Conservation (phyloP, 768 basidiomycete species). For the Russula sp. region DNA sequence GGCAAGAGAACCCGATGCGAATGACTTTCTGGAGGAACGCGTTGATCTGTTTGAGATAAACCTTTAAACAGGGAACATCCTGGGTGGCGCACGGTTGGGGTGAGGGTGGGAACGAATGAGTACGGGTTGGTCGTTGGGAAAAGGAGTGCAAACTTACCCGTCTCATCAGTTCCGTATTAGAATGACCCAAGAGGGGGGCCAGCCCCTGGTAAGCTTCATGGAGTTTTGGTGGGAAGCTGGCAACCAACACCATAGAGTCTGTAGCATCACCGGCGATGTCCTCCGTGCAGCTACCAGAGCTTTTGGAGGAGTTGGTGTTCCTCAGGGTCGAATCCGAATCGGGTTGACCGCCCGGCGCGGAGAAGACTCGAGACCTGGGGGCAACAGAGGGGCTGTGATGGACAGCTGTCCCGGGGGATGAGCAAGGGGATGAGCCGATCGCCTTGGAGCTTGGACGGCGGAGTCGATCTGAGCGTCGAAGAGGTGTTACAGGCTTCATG, state of each 20-base stretch:
- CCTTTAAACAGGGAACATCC: too few relatives aligned
- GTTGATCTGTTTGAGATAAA: too few relatives aligned
- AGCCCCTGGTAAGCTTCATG: not conserved
- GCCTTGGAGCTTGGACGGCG: not conserved
- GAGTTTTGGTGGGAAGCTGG: not conserved
- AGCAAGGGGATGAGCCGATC: not conserved
- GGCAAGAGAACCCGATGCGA: too few relatives aligned
- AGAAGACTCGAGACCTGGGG: not conserved
- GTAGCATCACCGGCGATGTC: not conserved
- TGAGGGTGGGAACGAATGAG: not conserved
- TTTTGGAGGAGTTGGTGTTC: not conserved
- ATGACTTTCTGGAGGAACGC: too few relatives aligned
- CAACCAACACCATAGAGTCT: not conserved
- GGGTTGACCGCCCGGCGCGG: not conserved
- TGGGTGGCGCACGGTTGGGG: not conserved
- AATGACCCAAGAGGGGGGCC: not conserved
- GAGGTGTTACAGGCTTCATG: not conserved
- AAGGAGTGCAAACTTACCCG: constrained; percentile 1
- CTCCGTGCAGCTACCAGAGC: not conserved
- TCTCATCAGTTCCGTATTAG: not conserved
- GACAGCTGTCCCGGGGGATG: not conserved
- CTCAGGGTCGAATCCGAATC: not conserved
- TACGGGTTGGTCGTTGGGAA: not conserved
- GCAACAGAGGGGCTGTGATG: too few relatives aligned
- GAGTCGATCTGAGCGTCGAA: not conserved